A percentile compares a stretch with the other conserved stretches of the same genome.
These are phyloP conservation scores for Kwoniella dejecticola DNA, from an alignment of 768 basidiomycete genomes.

Conservation along the genomic window DNA sequence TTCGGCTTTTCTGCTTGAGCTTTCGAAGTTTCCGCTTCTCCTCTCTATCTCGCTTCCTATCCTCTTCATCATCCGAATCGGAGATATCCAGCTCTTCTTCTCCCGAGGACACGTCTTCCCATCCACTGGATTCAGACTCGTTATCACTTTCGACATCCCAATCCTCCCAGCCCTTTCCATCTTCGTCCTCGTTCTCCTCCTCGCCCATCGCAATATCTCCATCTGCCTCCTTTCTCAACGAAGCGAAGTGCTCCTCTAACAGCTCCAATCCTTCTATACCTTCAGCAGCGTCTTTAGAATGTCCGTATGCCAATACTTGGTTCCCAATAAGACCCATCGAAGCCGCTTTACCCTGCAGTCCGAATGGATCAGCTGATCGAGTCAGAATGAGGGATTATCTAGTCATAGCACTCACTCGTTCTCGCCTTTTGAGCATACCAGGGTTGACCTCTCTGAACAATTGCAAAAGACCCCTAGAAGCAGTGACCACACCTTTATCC, in stretches of 20 bases:
- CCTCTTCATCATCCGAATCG: slow-evolving; percentile 78
- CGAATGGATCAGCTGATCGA: neutral
- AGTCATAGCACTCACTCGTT: slow-evolving; percentile 59
- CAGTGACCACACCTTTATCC: slow-evolving; percentile 90
- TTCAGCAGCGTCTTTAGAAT: slow-evolving; percentile 69
- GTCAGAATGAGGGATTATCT: neutral
- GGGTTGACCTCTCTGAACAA: slow-evolving; percentile 97
- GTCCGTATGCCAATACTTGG: slow-evolving; percentile 79
- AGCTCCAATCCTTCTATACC: slow-evolving; percentile 88
- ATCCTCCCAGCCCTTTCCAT: slow-evolving; percentile 75
- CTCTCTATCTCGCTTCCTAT: slow-evolving; percentile 35
- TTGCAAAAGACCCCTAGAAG: slow-evolving; percentile 80
- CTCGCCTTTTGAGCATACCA: slow-evolving; percentile 80
- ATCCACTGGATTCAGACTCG: slow-evolving; percentile 62
- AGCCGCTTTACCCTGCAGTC: slow-evolving; percentile 79
- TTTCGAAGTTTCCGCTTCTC: slow-evolving; percentile 38
- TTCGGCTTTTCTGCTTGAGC: slow-evolving; percentile 30
- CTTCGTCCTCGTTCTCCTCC: slow-evolving; percentile 59
- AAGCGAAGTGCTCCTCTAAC: slow-evolving; percentile 80
- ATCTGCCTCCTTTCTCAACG: slow-evolving; percentile 66
- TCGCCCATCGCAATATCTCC: slow-evolving; percentile 56
- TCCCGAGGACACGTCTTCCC: slow-evolving; percentile 74
- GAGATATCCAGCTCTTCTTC: slow-evolving; percentile 72
- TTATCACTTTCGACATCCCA: slow-evolving; percentile 73
- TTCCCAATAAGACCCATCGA: slow-evolving; percentile 67